A percentile compares a stretch with the other conserved stretches of the same genome.
phyloP scores from a whole-genome alignment of 2,329 filamentous ascomycete genomes.

The Akanthomyces lecanii region DNA sequence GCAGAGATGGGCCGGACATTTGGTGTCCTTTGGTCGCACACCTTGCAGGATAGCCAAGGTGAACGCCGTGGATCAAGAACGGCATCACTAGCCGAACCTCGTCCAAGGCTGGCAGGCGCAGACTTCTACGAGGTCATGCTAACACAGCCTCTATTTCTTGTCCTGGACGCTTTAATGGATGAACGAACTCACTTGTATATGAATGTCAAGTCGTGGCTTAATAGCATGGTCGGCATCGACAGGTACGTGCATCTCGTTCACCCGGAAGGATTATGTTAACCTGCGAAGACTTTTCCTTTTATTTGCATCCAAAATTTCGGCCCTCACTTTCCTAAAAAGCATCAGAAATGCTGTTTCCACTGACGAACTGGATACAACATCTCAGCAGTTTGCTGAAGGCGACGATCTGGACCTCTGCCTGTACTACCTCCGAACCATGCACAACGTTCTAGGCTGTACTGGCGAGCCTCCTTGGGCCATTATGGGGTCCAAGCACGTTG shows the following conservation, averaged over 20 bases:
- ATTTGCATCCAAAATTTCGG: constrained; percentile 54
- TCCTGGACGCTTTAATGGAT: constrained; percentile 73
- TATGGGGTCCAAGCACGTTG: constrained; percentile 56
- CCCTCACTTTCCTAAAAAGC: constrained; percentile 47
- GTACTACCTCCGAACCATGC: constrained; percentile 73
- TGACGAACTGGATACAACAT: constrained; percentile 20
- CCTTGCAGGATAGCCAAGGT: constrained; percentile 54
- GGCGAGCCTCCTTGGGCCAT: constrained; percentile 64
- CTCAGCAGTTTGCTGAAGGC: constrained; percentile 39
- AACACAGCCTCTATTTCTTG: constrained; percentile 72
- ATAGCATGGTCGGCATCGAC: constrained; percentile 59
- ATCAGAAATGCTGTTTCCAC: constrained; percentile 19
- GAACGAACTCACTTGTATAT: constrained; percentile 70
- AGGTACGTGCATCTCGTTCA: constrained; percentile 43
- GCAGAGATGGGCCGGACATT: constrained; percentile 67
- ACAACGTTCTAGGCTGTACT: constrained; percentile 67
- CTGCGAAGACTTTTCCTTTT: constrained; percentile 53
- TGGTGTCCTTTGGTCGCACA: constrained; percentile 78
- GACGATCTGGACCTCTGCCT: constrained; percentile 73
- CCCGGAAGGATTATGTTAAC: neutral
- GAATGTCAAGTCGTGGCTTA: constrained; percentile 76
- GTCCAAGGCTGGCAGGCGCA: constrained; percentile 47
- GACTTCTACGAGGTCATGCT: constrained; percentile 70
- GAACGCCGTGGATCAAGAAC: constrained; percentile 48
- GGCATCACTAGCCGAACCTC: neutral